Evolutionary conservation across 2,329 filamentous ascomycete genomes (phyloP).

Genomic region (Arthrobotrys entomopaga): DNA sequence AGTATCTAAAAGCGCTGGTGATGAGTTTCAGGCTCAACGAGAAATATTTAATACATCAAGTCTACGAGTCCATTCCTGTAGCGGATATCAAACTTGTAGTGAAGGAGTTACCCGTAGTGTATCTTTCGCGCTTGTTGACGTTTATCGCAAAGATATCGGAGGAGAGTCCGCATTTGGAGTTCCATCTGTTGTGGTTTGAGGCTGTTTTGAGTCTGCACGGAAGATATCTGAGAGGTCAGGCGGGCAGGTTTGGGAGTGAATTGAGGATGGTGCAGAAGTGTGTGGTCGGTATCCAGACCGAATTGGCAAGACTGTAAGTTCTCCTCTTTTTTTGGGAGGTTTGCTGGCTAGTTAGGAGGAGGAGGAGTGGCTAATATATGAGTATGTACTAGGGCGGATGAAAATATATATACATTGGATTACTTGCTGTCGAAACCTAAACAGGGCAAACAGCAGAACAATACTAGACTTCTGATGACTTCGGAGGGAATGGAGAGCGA

Average conservation of each 20-base stretch:
- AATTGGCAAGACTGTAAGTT: slow-evolving; percentile 74
- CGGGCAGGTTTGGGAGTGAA: slow-evolving; percentile 82
- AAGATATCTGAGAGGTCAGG: slow-evolving; percentile 81
- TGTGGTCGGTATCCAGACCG: slow-evolving; percentile 80
- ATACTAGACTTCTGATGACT: slow-evolving; percentile 21
- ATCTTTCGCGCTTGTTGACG: slow-evolving; percentile 83
- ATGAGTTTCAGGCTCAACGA: slow-evolving; percentile 98
- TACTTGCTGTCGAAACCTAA: slow-evolving; percentile 70
- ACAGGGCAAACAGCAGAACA: slow-evolving; percentile 3
- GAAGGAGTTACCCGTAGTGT: slow-evolving; percentile 81
- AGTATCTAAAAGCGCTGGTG: slow-evolving; percentile 90
- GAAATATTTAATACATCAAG: slow-evolving; percentile 78
- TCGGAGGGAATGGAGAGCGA: slow-evolving; percentile 18
- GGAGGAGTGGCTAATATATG: slow-evolving; percentile 11
- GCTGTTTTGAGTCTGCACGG: slow-evolving; percentile 83
- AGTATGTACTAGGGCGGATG: slow-evolving; percentile 70
- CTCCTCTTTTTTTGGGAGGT: not conserved
- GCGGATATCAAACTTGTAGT: slow-evolving; percentile 80
- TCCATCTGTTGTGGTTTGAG: slow-evolving; percentile 93
- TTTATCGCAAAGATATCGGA: slow-evolving; percentile 90
- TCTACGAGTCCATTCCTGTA: slow-evolving; percentile 84
- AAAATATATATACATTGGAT: slow-evolving; percentile 88
- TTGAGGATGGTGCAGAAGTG: slow-evolving; percentile 83
- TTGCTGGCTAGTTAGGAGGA: too few species aligned
- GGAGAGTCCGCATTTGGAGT: slow-evolving; percentile 90